A percentile compares a stretch with the other conserved stretches of the same genome.
Conservation (phyloP, 768 basidiomycete species). For the Mycena metata region DNA sequence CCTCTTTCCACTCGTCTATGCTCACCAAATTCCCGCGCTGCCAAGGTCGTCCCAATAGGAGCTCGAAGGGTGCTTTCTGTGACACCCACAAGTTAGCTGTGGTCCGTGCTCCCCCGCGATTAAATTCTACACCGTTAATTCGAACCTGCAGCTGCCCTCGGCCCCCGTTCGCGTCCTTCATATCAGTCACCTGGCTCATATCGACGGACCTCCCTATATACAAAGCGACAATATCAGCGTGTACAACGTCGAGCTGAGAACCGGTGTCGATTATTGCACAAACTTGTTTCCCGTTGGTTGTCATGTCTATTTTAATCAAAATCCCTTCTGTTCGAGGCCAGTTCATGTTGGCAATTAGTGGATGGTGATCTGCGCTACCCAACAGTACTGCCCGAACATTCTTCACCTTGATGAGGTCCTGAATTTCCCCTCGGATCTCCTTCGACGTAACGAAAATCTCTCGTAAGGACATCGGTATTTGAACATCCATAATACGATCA, state of each 20-base stretch:
- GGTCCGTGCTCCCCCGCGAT: slow-evolving; percentile 40
- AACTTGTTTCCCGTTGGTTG: slow-evolving; percentile 29
- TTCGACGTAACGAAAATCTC: slow-evolving; percentile 18
- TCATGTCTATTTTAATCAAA: slow-evolving; percentile 36
- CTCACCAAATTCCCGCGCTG: slow-evolving; percentile 36
- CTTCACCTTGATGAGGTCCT: too few relatives aligned
- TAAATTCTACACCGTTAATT: slow-evolving; percentile 38
- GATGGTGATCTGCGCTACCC: not conserved
- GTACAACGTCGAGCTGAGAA: too few relatives aligned
- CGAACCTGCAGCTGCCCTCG: slow-evolving; percentile 39
- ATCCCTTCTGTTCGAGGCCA: slow-evolving; percentile 12
- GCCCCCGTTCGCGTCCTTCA: slow-evolving; percentile 49
- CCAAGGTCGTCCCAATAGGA: not conserved
- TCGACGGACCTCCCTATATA: slow-evolving; percentile 34
- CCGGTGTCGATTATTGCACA: slow-evolving; percentile 45
- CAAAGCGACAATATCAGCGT: slow-evolving; percentile 22
- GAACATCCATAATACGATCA: slow-evolving; percentile 20
- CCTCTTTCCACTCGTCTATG: slow-evolving; percentile 38
- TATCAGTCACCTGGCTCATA: slow-evolving; percentile 9
- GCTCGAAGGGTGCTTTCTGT: slow-evolving; percentile 28
- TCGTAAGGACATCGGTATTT: slow-evolving; percentile 2
- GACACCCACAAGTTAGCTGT: slow-evolving; percentile 41
- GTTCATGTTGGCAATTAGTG: not conserved
- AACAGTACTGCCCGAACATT: slow-evolving; percentile 15
- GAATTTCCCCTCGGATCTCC: too few relatives aligned